phyloP scores from a whole-genome alignment of 306 rosid species.

The Cucumis sativus region DNA sequence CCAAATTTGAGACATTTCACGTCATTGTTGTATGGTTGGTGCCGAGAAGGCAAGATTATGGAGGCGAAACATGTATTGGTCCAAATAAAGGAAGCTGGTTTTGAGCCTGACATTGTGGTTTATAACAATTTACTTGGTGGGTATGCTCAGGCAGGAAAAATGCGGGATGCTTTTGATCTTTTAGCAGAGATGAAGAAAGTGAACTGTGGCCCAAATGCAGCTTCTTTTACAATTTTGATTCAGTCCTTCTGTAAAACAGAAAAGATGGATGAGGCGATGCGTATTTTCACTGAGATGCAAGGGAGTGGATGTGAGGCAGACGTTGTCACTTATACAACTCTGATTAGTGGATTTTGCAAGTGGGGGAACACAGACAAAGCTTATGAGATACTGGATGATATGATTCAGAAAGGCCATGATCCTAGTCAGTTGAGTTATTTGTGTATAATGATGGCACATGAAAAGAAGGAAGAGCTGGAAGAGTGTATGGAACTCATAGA shows the following conservation, averaged over 20 bases:
- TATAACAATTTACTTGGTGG: slow-evolving; percentile 57
- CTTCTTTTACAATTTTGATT: slow-evolving; percentile 57
- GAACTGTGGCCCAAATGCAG: slow-evolving; percentile 51
- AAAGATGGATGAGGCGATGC: slow-evolving; percentile 70
- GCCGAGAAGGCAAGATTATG: slow-evolving; percentile 66
- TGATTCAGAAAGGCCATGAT: slow-evolving; percentile 49
- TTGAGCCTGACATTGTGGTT: slow-evolving; percentile 68
- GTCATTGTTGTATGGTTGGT: slow-evolving; percentile 86
- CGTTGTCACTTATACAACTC: slow-evolving; percentile 51
- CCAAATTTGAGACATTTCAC: slow-evolving; percentile 62
- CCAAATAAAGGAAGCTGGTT: slow-evolving; percentile 61
- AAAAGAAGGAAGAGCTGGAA: slow-evolving; percentile 81
- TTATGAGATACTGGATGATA: slow-evolving; percentile 60
- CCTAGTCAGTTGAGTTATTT: slow-evolving; percentile 56
- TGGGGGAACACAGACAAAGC: slow-evolving; percentile 65
- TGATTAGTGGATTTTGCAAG: slow-evolving; percentile 70
- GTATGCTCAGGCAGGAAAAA: slow-evolving; percentile 58
- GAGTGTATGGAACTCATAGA: slow-evolving; percentile 55
- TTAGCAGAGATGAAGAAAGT: slow-evolving; percentile 60
- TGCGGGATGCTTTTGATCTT: slow-evolving; percentile 69
- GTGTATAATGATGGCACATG: slow-evolving; percentile 60
- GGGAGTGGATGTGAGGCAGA: slow-evolving; percentile 63
- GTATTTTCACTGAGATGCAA: slow-evolving; percentile 55
- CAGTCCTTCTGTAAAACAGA: slow-evolving; percentile 59
- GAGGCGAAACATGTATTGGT: slow-evolving; percentile 65